Evolutionary conservation across 2,329 filamentous ascomycete genomes (phyloP).

Genomic region (Acrocalymma vagum): DNA sequence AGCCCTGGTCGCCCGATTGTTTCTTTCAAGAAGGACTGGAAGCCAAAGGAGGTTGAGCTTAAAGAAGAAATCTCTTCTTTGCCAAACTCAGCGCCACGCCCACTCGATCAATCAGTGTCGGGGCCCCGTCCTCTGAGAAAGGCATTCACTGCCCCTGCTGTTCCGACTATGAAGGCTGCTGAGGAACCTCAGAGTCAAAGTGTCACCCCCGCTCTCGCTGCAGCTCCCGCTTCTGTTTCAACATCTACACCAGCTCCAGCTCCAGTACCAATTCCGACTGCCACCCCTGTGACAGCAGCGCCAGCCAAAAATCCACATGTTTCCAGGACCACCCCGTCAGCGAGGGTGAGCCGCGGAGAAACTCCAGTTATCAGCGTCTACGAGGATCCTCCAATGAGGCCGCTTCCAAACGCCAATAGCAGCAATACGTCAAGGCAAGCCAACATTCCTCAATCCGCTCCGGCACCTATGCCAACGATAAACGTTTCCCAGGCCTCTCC

Average conservation of each 20-base stretch:
- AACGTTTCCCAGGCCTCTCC: conserved; percentile 56
- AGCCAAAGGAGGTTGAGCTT: conserved; percentile 76
- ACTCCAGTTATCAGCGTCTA: conserved; percentile 33
- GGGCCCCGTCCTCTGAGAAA: conserved; percentile 41
- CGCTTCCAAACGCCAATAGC: conserved; percentile 30
- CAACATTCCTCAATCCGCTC: conserved; percentile 31
- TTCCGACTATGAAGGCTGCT: conserved; percentile 63
- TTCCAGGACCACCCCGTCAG: conserved; percentile 27
- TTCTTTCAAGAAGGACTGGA: conserved; percentile 91
- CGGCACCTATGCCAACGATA: conserved; percentile 53
- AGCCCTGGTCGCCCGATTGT: conserved; percentile 91
- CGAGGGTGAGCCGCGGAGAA: conserved; percentile 24
- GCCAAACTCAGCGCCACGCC: conserved; percentile 25
- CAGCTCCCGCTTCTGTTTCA: conserved; percentile 6
- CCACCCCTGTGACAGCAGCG: no score
- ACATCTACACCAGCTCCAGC: conserved; percentile 3
- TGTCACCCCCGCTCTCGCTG: neutral
- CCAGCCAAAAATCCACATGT: conserved; percentile 43
- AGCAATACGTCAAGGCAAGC: conserved; percentile 40
- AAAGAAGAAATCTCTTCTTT: conserved; percentile 58
- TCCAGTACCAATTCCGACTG: conserved; percentile 2
- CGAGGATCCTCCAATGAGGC: conserved; percentile 37
- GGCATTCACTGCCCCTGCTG: conserved; percentile 49
- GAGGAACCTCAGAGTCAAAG: conserved; percentile 36
- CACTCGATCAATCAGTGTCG: conserved; percentile 24